These are phyloP conservation scores for Ormosia emarginata DNA, from an alignment of 306 rosid species.

Conservation along the genomic window DNA sequence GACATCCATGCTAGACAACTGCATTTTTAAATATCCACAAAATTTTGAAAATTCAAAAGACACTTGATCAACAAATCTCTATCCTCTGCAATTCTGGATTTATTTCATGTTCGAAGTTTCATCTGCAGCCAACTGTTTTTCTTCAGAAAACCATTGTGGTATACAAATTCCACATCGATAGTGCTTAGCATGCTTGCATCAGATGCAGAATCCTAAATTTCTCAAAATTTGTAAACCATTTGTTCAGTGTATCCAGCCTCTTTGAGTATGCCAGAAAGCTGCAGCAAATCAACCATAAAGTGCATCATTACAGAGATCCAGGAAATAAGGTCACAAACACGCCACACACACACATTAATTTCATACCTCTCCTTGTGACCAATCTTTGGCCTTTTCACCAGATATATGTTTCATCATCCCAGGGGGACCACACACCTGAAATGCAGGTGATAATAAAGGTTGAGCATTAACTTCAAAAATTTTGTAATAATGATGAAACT, in stretches of 20 bases:
- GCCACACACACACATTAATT: neutral
- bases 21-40: constrained; percentile 1
- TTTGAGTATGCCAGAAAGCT: constrained; percentile 82
- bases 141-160: constrained; percentile 28
- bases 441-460: constrained; percentile 12
- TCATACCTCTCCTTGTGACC: constrained; percentile 94
- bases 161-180: neutral
- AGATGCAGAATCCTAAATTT: constrained; percentile 10
- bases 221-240: constrained; percentile 96
- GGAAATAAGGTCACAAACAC: constrained; percentile 9
- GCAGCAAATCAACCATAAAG: constrained; percentile 35
- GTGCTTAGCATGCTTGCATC: constrained; percentile 3
- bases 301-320: neutral
- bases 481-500: neutral
- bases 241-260: constrained; percentile 87
- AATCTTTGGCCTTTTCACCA: constrained; percentile 87
- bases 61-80: constrained; percentile 13
- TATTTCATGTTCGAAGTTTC: constrained; percentile 27
- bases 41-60: constrained; percentile 13
- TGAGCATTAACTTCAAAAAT: neutral
- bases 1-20: constrained; percentile 13
- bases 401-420: constrained; percentile 90
- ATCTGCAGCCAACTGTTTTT: constrained; percentile 15
- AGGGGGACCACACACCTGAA: constrained; percentile 97
- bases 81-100: constrained; percentile 16